Conservation (phyloP, 2,329 filamentous ascomycete species). For the Ciborinia camelliae region DNA sequence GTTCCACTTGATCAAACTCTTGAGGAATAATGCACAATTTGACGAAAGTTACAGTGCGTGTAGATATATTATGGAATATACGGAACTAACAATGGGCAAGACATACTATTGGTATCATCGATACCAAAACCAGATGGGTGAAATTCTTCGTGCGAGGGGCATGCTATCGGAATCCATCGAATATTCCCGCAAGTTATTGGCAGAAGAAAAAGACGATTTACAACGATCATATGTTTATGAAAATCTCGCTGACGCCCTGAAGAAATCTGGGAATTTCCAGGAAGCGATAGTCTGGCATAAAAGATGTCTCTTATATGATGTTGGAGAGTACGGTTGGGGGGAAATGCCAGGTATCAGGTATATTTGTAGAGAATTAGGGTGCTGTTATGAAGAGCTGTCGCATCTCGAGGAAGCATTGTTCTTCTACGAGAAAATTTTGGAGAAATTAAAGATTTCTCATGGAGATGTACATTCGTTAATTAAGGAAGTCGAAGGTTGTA, state of each 20-base stretch:
- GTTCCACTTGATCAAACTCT: rapidly evolving
- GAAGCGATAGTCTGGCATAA: neutral
- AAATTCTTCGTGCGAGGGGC: neutral
- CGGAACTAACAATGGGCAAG: neutral
- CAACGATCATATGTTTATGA: rapidly evolving
- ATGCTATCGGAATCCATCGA: neutral
- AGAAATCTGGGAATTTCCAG: neutral
- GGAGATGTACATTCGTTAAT: rapidly evolving
- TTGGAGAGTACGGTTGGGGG: rapidly evolving
- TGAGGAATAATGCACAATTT: rapidly evolving
- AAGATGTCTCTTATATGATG: rapidly evolving
- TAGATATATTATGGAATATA: no score
- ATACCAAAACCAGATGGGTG: rapidly evolving
- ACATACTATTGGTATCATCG: rapidly evolving
- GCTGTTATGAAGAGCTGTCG: neutral
- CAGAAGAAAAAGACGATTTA: rapidly evolving
- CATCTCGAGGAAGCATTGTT: neutral
- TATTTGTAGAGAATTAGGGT: rapidly evolving
- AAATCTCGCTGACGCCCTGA: rapidly evolving
- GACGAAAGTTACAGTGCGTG: neutral
- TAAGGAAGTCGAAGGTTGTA: neutral
- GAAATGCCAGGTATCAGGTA: rapidly evolving
- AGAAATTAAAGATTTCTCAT: neutral
- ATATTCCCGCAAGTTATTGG: no score
- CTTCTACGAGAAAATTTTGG: neutral